phyloP scores from a whole-genome alignment of 495 filamentous ascomycete species.

The Tuber magnatum region DNA sequence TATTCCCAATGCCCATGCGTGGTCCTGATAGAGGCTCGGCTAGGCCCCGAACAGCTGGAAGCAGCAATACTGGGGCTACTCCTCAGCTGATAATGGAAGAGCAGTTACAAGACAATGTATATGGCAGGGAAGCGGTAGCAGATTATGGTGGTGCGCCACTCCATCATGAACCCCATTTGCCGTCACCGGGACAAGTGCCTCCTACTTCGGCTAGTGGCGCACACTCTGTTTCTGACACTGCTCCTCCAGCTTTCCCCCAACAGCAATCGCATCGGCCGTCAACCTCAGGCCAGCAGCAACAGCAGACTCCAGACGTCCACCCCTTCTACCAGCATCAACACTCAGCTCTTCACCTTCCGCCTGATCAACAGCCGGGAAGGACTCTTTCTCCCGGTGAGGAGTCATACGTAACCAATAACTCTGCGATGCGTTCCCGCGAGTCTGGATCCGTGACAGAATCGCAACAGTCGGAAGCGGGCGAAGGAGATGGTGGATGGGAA shows the following conservation, averaged over 20 bases:
- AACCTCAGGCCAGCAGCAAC: slow-evolving; percentile 32
- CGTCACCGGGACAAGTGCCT: slow-evolving; percentile 26
- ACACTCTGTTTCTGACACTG: slow-evolving; percentile 22
- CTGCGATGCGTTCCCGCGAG: slow-evolving; percentile 31
- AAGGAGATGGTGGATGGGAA: slow-evolving; percentile 50
- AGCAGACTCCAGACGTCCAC: slow-evolving; percentile 9
- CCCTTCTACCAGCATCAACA: slow-evolving; percentile 41
- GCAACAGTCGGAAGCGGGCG: slow-evolving; percentile 50
- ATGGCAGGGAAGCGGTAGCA: slow-evolving; percentile 31
- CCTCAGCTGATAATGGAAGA: slow-evolving; percentile 25
- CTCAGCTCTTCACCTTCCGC: slow-evolving; percentile 31
- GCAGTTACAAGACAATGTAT: slow-evolving; percentile 30
- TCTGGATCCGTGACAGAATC: slow-evolving; percentile 41
- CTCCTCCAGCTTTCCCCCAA: slow-evolving; percentile 37
- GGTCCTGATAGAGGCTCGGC: slow-evolving; percentile 54
- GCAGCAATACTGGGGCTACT: slow-evolving; percentile 32
- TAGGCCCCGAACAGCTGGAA: slow-evolving; percentile 38
- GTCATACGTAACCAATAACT: slow-evolving; percentile 33
- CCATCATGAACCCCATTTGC: slow-evolving; percentile 29
- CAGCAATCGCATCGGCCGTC: slow-evolving; percentile 39
- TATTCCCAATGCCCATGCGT: slow-evolving; percentile 83
- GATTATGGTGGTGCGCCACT: slow-evolving; percentile 29
- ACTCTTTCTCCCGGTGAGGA: slow-evolving; percentile 29
- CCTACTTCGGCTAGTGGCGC: slow-evolving; percentile 37
- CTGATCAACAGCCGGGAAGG: slow-evolving; percentile 26